Percentiles rank a stretch among this genome's conserved stretches.
Conservation (phyloP, 2,329 filamentous ascomycete genomes). For the Bretziella fagacearum region DNA sequence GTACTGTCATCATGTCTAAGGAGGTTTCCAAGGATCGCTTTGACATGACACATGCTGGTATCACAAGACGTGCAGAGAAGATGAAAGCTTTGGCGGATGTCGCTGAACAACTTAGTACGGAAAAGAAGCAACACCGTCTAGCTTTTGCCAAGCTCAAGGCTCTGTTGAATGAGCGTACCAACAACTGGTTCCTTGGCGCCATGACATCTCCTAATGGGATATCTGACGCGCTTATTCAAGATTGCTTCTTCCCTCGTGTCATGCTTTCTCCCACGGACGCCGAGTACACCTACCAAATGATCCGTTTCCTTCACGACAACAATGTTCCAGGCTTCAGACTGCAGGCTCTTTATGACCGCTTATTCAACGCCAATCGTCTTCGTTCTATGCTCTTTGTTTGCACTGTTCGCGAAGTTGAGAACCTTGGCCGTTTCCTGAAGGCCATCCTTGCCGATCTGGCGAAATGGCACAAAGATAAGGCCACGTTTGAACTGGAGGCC, state of each 20-base stretch:
- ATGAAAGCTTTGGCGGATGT: conserved; percentile 53
- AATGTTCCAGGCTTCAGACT: conserved; percentile 77
- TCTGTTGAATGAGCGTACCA: conserved; percentile 58
- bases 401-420: conserved; percentile 79
- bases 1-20: conserved; percentile 48
- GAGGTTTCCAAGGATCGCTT: conserved; percentile 53
- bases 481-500: conserved; percentile 64
- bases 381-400: conserved; percentile 73
- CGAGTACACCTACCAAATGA: conserved; percentile 71
- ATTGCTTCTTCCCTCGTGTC: conserved; percentile 80
- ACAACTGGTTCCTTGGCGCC: conserved; percentile 55
- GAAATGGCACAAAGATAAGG: conserved; percentile 66
- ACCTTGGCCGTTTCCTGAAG: conserved; percentile 80
- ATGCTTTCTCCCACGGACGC: conserved; percentile 73
- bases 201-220: conserved; percentile 36
- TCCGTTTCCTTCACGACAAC: conserved; percentile 73
- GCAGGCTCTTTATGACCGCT: conserved; percentile 62
- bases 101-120: conserved; percentile 14
- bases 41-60: conserved; percentile 51
- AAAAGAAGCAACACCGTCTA: conserved; percentile 15
- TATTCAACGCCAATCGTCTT: conserved; percentile 71
- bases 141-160: conserved; percentile 26
- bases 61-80: conserved; percentile 50
- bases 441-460: conserved; percentile 65
- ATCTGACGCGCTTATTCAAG: conserved; percentile 65